Evolutionary conservation across 495 filamentous ascomycete species (phyloP), one percentile per base, ranked within the genome.

Genomic region (Xanthoparmelia taractica): DNA sequence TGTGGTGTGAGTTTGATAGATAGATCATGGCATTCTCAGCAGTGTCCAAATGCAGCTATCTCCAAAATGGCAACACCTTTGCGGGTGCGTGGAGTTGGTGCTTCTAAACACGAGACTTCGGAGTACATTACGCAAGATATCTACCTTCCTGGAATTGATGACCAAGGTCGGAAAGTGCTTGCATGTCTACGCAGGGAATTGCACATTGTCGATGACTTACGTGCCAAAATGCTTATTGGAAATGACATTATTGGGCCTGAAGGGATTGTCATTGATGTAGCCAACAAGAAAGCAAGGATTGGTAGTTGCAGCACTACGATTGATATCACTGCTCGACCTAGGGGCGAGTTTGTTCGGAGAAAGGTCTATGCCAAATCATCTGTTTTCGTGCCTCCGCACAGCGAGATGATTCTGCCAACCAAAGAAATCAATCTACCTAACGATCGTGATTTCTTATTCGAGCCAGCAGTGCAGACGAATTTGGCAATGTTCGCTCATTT

Each of bases 181-280:
- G 23, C 31, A 0, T 48, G 41, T 4, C 12, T 61, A 1, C 20
- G 4, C 0, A 61, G 38, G 25, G 34, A 61, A 2, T 25, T 54
- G 12, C 23, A 61, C 37, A 20, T 61, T 12, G 45, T 29, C 0
- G 59, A 61, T 55, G 50, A 61, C 11, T 27, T 61, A 2, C 54
- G 40, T 2, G 47, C 47, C 15, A 61, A 61, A 13, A 10, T 61
- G 2, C 47, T 61, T 13, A 25, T 61, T 27, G 40, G 40, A 15
- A 61, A 1, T 3, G 34, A 34, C 5, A 29, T 17, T 1, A 5
- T 61, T 1, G 25, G 7, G 10, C 10, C 40, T 2, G 18, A 61
- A n/a, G 27, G 34, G 2, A 52, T 61, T 37, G 5, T 37, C 5
- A 37, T 37, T 6, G 11, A 6, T 37, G 5, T 37, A 6, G 34